Conservation (phyloP, 257 asterid species). For the Solanum pimpinellifolium region DNA sequence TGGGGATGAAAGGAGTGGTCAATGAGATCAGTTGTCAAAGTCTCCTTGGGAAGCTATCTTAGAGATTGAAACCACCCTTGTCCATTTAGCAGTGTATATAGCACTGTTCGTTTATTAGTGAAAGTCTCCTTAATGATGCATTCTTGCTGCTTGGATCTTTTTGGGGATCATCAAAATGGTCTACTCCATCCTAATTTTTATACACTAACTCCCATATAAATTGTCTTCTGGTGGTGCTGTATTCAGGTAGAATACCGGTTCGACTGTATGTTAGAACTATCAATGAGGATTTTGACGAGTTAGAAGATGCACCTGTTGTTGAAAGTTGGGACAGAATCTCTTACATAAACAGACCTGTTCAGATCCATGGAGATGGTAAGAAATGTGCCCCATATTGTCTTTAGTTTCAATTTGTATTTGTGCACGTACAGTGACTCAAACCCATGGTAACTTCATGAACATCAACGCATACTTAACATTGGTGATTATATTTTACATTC, state of each 20-base stretch:
- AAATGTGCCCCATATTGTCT: neutral
- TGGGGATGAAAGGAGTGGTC: neutral
- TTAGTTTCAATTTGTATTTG: neutral
- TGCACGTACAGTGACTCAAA: neutral
- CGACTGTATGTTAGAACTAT: slow-evolving; percentile 63
- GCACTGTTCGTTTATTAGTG: neutral
- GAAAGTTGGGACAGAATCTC: slow-evolving; percentile 82
- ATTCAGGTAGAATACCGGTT: slow-evolving; percentile 80
- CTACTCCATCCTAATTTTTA: neutral
- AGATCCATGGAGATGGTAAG: slow-evolving; percentile 62
- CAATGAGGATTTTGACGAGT: slow-evolving; percentile 47
- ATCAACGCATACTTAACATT: neutral
- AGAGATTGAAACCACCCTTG: neutral
- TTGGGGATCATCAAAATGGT: neutral
- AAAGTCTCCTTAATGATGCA: neutral
- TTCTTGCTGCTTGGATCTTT: neutral
- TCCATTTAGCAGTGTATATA: neutral
- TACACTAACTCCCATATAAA: neutral
- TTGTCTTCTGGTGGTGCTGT: slow-evolving; percentile 8
- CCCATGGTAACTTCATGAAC: neutral
- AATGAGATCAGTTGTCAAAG: neutral
- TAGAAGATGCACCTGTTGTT: slow-evolving; percentile 47
- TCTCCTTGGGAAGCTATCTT: neutral
- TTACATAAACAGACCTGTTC: slow-evolving; percentile 79
- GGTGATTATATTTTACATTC: neutral